Percentiles rank a stretch among this genome's conserved stretches.
Evolutionary conservation across 805 yeast genomes (phyloP).

Genomic region (Cyberlindnera galapagoensis): DNA sequence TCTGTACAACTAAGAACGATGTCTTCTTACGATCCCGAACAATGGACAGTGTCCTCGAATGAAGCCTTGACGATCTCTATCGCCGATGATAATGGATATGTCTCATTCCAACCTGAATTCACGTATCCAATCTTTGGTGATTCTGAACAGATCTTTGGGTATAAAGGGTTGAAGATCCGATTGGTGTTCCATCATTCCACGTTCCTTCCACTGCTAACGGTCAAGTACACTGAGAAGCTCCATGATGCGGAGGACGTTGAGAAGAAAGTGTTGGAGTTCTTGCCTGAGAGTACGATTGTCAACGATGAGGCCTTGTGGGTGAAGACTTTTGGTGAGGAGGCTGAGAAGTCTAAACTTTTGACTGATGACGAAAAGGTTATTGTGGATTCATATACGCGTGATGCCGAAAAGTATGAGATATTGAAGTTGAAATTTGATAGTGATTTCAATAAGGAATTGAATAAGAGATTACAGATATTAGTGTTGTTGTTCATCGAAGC

Average conservation of each 20-base stretch:
- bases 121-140: slow-evolving; percentile 95
- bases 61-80: slow-evolving; percentile 55
- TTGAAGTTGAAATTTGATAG: slow-evolving; percentile 37
- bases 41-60: slow-evolving; percentile 72
- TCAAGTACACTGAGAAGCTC: slow-evolving; percentile 48
- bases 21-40: slow-evolving; percentile 52
- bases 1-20: slow-evolving; percentile 19
- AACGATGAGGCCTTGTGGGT: slow-evolving; percentile 70
- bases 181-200: slow-evolving; percentile 70
- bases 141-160: slow-evolving; percentile 84
- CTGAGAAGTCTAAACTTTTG: slow-evolving; percentile 26
- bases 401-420: slow-evolving; percentile 40
- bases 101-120: slow-evolving; percentile 67
- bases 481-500: slow-evolving; percentile 88
- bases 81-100: slow-evolving; percentile 52
- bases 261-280: slow-evolving; percentile 42
- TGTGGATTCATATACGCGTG: slow-evolving; percentile 28
- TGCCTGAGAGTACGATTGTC: slow-evolving; percentile 56
- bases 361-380: slow-evolving; percentile 31
- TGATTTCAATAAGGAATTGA: slow-evolving; percentile 43
- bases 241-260: slow-evolving; percentile 53
- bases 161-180: slow-evolving; percentile 57
- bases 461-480: slow-evolving; percentile 68
- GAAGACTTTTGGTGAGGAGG: slow-evolving; percentile 44
- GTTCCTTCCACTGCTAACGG: slow-evolving; percentile 64